phyloP scores from a whole-genome alignment of 2,329 filamentous ascomycete genomes.

The Nemania sp. region DNA sequence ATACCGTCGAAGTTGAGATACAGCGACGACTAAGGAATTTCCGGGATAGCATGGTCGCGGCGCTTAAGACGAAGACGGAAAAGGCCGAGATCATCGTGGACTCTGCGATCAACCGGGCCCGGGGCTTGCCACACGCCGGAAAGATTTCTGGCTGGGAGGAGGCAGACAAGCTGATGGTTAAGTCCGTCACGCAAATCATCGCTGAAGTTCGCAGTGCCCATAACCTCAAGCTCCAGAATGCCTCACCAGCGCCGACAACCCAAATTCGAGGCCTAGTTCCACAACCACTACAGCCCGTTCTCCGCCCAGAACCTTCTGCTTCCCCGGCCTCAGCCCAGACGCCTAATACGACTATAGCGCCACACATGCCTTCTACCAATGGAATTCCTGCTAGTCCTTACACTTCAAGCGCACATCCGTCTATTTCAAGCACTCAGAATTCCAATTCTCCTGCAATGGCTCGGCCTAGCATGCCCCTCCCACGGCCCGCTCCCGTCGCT shows the following conservation, averaged over 20 bases:
- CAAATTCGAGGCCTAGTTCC: conserved; percentile 21
- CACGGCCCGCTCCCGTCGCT: conserved; percentile 34
- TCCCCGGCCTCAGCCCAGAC: conserved; percentile 33
- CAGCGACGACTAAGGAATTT: conserved; percentile 39
- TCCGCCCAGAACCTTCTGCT: conserved; percentile 31
- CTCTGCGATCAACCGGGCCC: conserved; percentile 41
- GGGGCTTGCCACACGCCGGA: conserved; percentile 37
- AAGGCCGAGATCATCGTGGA: conserved; percentile 41
- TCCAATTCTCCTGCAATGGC: conserved; percentile 23
- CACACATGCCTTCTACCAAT: conserved; percentile 20
- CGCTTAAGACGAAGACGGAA: conserved; percentile 39
- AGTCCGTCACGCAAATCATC: conserved; percentile 40
- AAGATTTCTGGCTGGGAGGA: conserved; percentile 40
- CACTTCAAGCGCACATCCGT: not conserved
- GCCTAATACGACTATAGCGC: conserved; percentile 10
- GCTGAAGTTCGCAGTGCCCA: conserved; percentile 37
- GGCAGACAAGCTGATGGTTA: conserved; percentile 39
- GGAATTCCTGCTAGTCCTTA: conserved; percentile 8
- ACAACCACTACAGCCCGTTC: conserved; percentile 26
- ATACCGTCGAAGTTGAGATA: conserved; percentile 37
- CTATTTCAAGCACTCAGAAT: conserved; percentile 11
- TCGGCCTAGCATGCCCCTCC: conserved; percentile 33
- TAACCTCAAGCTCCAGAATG: conserved; percentile 27
- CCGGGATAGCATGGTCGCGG: conserved; percentile 39
- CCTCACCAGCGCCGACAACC: conserved; percentile 23